Conservation (phyloP, 768 basidiomycete species). For the Trametes cubensis region DNA sequence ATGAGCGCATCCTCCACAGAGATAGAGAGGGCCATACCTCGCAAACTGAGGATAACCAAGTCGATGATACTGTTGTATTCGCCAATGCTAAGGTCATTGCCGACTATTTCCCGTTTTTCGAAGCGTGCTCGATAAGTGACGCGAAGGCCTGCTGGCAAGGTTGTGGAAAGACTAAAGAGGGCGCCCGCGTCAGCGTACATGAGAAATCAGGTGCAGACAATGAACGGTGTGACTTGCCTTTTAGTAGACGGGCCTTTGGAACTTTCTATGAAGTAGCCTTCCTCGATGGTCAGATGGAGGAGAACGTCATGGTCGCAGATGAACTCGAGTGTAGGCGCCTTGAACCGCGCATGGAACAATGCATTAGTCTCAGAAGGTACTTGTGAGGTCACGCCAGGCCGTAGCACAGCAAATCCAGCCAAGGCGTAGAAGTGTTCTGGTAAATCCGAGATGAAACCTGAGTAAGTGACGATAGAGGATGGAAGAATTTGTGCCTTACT, state of each 20-base stretch:
- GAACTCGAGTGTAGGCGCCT: slow-evolving; percentile 34
- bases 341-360: slow-evolving; percentile 27
- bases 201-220: no score
- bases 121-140: slow-evolving; percentile 32
- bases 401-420: slow-evolving; percentile 22
- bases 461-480: no score
- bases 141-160: background rate
- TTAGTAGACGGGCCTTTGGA: background rate
- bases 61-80: slow-evolving; percentile 26
- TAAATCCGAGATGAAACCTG: background rate
- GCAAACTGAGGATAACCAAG: slow-evolving; percentile 27
- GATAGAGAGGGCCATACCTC: background rate
- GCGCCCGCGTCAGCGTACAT: no score
- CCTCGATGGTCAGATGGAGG: slow-evolving; percentile 30
- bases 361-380: slow-evolving; percentile 4
- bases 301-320: slow-evolving; percentile 39
- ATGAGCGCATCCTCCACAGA: background rate
- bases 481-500: slow-evolving; percentile 13
- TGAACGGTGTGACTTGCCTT: background rate
- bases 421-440: slow-evolving; percentile 28
- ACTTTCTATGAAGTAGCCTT: slow-evolving; percentile 32
- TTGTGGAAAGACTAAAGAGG: background rate
- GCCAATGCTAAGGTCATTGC: slow-evolving; percentile 30
- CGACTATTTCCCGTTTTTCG: slow-evolving; percentile 24
- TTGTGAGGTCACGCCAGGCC: slow-evolving; percentile 8